phyloP scores from a whole-genome alignment of 805 yeast species.

The Metschnikowia chrysomelidarum region DNA sequence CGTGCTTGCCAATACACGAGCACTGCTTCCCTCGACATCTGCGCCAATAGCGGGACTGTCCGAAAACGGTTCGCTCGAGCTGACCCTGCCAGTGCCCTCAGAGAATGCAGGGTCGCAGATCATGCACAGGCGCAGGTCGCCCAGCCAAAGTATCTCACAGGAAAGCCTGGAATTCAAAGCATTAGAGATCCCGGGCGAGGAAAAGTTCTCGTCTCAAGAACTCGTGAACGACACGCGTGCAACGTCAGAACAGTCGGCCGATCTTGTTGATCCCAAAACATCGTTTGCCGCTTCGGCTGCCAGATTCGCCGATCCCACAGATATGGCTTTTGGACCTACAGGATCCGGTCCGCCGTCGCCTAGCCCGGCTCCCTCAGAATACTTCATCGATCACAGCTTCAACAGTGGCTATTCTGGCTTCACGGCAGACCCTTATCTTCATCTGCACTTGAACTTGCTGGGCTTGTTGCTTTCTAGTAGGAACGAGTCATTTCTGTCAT shows the following conservation, averaged over 20 bases:
- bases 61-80: conserved; percentile 1
- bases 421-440: conserved; percentile 5
- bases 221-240: conserved; percentile 4
- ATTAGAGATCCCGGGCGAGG: neutral
- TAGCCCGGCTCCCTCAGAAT: conserved; percentile 4
- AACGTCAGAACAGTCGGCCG: conserved; percentile 9
- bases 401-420: conserved; percentile 4
- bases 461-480: neutral
- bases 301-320: neutral
- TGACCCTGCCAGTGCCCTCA: conserved; percentile 1
- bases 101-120: neutral
- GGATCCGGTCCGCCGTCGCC: conserved; percentile 7
- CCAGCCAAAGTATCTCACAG: conserved; percentile 2
- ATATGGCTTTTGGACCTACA: conserved; percentile 2
- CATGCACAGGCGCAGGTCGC: neutral
- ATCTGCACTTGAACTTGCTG: neutral
- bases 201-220: neutral
- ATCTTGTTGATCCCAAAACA: neutral
- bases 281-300: neutral
- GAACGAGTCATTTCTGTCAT: conserved; percentile 2
- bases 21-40: neutral
- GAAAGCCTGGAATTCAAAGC: conserved; percentile 7
- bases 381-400: conserved; percentile 4
- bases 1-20: neutral
- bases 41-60: neutral